Percentiles rank a stretch among this genome's conserved stretches.
Evolutionary conservation across 1,284 basidiomycete species (phyloP).

Genomic region (Cutaneotrichosporon cavernicola): DNA sequence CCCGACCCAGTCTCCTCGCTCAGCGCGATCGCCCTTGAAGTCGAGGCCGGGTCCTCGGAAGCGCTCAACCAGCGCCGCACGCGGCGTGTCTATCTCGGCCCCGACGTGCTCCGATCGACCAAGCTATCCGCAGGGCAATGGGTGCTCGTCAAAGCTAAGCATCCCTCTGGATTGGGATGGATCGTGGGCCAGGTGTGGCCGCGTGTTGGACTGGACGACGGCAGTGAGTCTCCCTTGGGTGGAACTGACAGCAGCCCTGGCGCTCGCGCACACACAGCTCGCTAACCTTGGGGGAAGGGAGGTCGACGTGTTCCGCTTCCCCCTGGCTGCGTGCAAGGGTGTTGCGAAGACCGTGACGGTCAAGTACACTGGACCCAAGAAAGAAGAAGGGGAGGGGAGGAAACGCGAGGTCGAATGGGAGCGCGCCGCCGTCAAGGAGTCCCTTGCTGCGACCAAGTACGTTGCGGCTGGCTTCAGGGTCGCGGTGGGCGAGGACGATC

Average conservation of each 20-base stretch:
- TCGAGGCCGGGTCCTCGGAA: conserved; percentile 20
- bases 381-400: conserved; percentile 21
- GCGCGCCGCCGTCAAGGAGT: conserved; percentile 54
- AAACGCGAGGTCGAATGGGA: conserved; percentile 51
- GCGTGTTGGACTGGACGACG: conserved; percentile 35
- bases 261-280: conserved; percentile 28
- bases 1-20: conserved; percentile 16
- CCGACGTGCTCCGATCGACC: conserved; percentile 39
- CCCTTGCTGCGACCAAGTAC: conserved; percentile 68
- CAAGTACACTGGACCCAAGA: conserved; percentile 19
- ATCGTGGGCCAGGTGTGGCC: conserved; percentile 45
- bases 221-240: conserved; percentile 28
- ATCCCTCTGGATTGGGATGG: background rate
- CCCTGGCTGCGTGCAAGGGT: conserved; percentile 24
- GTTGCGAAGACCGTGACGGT: conserved; percentile 30
- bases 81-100: conserved; percentile 43
- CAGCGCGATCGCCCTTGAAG: conserved; percentile 16
- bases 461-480: conserved; percentile 64
- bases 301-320: conserved; percentile 35
- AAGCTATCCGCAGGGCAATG: conserved; percentile 51
- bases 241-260: conserved; percentile 19
- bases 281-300: conserved; percentile 26
- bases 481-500: conserved; percentile 65
- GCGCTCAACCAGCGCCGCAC: conserved; percentile 23
- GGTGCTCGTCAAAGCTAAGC: conserved; percentile 24